These are phyloP conservation scores for Passalora sequoiae DNA, from an alignment of 2,329 filamentous ascomycete genomes.

Conservation along the genomic window DNA sequence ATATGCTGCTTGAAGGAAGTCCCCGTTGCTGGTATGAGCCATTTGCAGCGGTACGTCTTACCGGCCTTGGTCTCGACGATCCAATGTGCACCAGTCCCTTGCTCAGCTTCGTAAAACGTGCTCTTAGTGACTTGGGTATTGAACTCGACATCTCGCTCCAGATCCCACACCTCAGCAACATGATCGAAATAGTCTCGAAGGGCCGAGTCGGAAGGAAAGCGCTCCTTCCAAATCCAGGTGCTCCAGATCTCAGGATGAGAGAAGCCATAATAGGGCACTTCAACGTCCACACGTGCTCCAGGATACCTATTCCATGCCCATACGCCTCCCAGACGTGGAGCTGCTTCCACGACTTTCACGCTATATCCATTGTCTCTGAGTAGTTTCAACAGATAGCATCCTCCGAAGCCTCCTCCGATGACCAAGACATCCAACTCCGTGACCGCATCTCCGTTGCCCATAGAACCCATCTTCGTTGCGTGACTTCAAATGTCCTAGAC, in stretches of 20 bases:
- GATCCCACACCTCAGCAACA: constrained; percentile 50
- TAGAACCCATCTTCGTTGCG: no score
- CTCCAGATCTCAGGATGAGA: constrained; percentile 45
- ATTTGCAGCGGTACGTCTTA: constrained; percentile 28
- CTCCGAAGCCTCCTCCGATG: constrained; percentile 17
- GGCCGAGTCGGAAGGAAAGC: constrained; percentile 33
- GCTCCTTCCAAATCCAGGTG: constrained; percentile 50
- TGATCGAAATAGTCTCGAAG: constrained; percentile 56
- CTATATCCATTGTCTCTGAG: constrained; percentile 30
- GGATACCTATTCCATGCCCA: constrained; percentile 36
- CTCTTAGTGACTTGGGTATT: constrained; percentile 52
- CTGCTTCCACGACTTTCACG: constrained; percentile 32
- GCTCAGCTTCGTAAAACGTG: no score
- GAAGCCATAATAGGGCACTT: constrained; percentile 44
- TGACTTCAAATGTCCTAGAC: no score
- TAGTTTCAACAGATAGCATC: constrained; percentile 21
- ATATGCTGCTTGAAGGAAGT: constrained; percentile 37
- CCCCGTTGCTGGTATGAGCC: constrained; percentile 38
- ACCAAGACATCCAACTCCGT: constrained; percentile 15
- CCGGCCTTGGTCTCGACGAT: constrained; percentile 7
- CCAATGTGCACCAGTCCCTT: constrained; percentile 48
- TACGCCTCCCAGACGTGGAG: constrained; percentile 31
- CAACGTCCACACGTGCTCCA: constrained; percentile 43
- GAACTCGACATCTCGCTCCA: constrained; percentile 55
- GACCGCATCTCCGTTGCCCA: no score